Evolutionary conservation across 306 rosid species (phyloP).

Genomic region (Begonia fuchsioides): DNA sequence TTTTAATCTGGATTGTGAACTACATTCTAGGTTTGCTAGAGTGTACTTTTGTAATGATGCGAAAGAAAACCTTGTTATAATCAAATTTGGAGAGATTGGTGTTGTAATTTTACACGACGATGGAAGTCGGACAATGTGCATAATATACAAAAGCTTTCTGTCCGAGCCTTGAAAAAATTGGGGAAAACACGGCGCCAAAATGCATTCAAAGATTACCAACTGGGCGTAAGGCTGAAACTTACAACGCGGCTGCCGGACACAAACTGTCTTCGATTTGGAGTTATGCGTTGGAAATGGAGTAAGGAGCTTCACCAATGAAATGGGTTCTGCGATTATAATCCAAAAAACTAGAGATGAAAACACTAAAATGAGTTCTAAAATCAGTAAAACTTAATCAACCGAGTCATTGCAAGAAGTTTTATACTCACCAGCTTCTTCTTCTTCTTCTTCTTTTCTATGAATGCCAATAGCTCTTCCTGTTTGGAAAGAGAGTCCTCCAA

Average conservation of each 20-base stretch:
- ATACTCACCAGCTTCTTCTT: constrained; percentile 18
- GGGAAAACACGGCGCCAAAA: neutral
- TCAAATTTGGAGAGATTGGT: no score
- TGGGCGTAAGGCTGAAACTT: neutral
- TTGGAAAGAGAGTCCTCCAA: constrained; percentile 46
- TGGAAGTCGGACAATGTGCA: neutral
- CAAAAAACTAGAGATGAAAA: neutral
- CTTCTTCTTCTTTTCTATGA: constrained; percentile 46
- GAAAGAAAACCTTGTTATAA: no score
- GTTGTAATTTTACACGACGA: no score
- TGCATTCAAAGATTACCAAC: neutral
- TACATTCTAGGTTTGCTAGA: no score
- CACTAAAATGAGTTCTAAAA: neutral
- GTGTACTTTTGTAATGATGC: no score
- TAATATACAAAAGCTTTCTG: neutral
- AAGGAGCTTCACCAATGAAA: neutral
- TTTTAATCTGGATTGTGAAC: no score
- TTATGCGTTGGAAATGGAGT: neutral
- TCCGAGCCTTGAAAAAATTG: neutral
- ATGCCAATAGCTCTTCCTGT: constrained; percentile 57
- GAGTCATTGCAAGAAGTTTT: neutral
- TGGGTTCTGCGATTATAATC: neutral
- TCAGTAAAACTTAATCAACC: neutral
- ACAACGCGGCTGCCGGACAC: neutral
- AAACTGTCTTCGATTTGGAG: neutral